Evolutionary conservation across 805 yeast genomes (phyloP).

Genomic region (Pichia manshurica): DNA sequence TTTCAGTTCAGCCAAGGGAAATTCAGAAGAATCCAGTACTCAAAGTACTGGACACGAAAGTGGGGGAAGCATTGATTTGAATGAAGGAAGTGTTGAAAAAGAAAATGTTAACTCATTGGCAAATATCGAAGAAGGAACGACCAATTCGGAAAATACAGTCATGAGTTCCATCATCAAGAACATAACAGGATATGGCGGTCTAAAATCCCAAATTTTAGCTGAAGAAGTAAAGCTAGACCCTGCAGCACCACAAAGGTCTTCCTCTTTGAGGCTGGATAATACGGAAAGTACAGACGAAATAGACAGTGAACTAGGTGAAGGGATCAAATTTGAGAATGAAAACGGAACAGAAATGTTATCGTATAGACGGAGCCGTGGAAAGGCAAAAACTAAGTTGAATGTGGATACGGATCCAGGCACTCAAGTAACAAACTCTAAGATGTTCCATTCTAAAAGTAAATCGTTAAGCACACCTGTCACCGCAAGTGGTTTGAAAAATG

Average conservation of each 20-base stretch:
- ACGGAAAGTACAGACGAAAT: neutral
- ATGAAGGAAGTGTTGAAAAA: neutral
- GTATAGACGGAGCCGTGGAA: slow-evolving; percentile 7
- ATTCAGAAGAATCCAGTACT: too few relatives aligned
- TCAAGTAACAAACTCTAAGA: neutral
- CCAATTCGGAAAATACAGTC: neutral
- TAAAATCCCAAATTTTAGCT: too few relatives aligned
- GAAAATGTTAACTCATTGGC: neutral
- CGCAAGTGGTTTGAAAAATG: neutral
- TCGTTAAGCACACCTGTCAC: slow-evolving; percentile 1
- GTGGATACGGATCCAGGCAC: neutral
- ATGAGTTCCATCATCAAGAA: slow-evolving; percentile 5
- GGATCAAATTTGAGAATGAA: slow-evolving; percentile 10
- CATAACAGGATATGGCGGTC: slow-evolving; percentile 5
- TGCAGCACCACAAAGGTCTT: neutral
- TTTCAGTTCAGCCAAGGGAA: neutral
- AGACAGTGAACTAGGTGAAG: slow-evolving; percentile 1
- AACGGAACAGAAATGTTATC: slow-evolving; percentile 13
- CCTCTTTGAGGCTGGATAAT: neutral
- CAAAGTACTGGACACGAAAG: neutral
- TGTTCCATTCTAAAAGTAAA: neutral
- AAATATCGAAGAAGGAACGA: neutral
- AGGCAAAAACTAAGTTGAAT: neutral
- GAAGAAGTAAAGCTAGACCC: neutral
- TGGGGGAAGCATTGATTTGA: neutral